Base-by-base conservation (phyloP, 164 flowering plant species). In the Vitis cinerea region DNA sequence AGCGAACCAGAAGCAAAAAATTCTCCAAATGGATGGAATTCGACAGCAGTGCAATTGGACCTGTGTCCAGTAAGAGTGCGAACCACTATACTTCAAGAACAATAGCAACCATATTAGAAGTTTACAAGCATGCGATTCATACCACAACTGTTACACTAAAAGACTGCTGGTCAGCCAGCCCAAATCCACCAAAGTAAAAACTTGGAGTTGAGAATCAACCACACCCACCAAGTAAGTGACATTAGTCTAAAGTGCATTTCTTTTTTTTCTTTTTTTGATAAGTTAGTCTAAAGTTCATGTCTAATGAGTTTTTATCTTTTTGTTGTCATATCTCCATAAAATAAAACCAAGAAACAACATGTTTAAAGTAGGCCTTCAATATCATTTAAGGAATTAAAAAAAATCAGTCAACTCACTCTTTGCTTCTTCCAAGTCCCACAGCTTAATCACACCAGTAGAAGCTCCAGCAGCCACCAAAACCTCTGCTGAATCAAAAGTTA, bases 21-120 rank as follows among this genome's bases (percentile, higher is more conserved):
- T 74, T 92, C 96, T 15, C 96, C 98, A 79, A 90, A 92, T 52
- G 96, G 98, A 84, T 92, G 96, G 68, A 92, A 92, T 70, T 87
- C 91, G 71, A 88, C 81, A 74, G 94, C 88, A 70, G 82, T 89
- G 75, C 94, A 90, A 75, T 82, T 85, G 64, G 90, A 82, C 84
- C 86, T 84, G 75, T 93, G 98, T 61, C 97, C 97, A 72, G 86
- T 79, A 61, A 93, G 83, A 71, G 86, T 83, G 75, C 97, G 93
- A 74, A 91, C 85, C 86, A 87, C 97, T 91, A 81, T 84, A 84
- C 83, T 84, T 84, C 84, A 85, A 81, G 75, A 79, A 73, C 53
- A 84, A 85, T 63, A 70, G 67, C 47, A 79, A 57, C 53, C 63
- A 68, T 64, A 76, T 78, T 68, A 82, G 77, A 78, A 68, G 55